These are phyloP conservation scores for Geotrichum reessii DNA, from an alignment of 1,139 yeast genomes.

Conservation along the genomic window DNA sequence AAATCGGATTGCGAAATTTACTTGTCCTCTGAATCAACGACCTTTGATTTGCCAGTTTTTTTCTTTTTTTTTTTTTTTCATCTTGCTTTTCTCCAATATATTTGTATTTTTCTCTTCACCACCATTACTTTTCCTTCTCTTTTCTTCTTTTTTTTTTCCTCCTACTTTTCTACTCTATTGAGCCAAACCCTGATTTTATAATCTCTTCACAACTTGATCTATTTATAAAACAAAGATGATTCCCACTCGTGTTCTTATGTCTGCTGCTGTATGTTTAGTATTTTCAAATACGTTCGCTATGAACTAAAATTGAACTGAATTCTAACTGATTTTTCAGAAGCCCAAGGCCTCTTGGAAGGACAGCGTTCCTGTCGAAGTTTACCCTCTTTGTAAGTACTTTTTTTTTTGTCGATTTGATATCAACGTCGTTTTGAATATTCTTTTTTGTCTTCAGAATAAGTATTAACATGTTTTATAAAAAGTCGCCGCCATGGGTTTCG, in stretches of 20 bases:
- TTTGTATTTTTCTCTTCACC: background rate
- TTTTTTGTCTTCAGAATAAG: background rate
- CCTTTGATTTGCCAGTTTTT: background rate
- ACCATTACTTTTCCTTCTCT: background rate
- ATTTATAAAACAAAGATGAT: conserved; percentile 6
- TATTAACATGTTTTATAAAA: background rate
- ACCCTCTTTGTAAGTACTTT: conserved; percentile 31
- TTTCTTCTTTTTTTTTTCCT: background rate
- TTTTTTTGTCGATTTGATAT: background rate
- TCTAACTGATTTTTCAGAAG: conserved; percentile 6
- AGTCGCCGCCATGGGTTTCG: conserved; percentile 33
- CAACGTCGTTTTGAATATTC: background rate
- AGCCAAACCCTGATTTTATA: background rate
- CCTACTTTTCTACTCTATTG: background rate
- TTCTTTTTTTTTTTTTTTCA: background rate
- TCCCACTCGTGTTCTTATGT: conserved; percentile 14
- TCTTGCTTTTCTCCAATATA: background rate
- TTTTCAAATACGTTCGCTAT: too few relatives aligned
- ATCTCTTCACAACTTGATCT: background rate
- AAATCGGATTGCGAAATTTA: background rate
- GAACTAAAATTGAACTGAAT: background rate
- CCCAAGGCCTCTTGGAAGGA: conserved; percentile 16
- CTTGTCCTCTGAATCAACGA: background rate
- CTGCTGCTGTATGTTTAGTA: conserved; percentile 18
- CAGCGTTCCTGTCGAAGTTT: conserved; percentile 30